These are phyloP conservation scores for Vigna angularis DNA, from an alignment of 306 rosid species.

Conservation along the genomic window DNA sequence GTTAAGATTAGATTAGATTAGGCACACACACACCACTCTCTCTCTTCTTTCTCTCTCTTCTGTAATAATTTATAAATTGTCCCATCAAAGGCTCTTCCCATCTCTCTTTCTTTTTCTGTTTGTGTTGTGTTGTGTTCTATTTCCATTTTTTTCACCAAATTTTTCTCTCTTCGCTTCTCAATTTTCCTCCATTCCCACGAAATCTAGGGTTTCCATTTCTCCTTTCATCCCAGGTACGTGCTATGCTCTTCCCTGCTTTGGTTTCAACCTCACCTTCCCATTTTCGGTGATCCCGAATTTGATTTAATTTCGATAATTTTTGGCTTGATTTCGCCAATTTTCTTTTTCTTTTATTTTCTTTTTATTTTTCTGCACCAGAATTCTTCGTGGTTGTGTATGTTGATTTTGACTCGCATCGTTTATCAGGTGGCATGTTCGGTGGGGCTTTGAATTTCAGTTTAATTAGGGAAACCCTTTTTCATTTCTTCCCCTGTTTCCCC, in stretches of 20 bases:
- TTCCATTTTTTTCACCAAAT: slow-evolving; percentile 17
- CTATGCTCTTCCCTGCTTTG: slow-evolving; percentile 43
- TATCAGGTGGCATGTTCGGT: slow-evolving; percentile 63
- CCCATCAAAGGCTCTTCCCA: slow-evolving; percentile 42
- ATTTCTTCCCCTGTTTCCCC: slow-evolving; percentile 25
- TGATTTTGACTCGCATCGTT: slow-evolving; percentile 50
- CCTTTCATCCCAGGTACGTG: slow-evolving; percentile 57
- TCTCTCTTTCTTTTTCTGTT: slow-evolving; percentile 41
- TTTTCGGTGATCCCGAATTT: slow-evolving; percentile 40
- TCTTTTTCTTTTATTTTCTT: neutral
- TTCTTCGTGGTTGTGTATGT: slow-evolving; percentile 23
- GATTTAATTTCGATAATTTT: slow-evolving; percentile 39
- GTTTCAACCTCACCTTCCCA: slow-evolving; percentile 40
- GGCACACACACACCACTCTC: slow-evolving; percentile 12
- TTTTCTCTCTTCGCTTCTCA: slow-evolving; percentile 36
- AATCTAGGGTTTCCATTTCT: slow-evolving; percentile 47
- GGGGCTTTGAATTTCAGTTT: slow-evolving; percentile 57
- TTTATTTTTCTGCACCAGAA: neutral
- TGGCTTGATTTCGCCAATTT: slow-evolving; percentile 19
- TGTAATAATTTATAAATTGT: slow-evolving; percentile 48
- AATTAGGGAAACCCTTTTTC: slow-evolving; percentile 50
- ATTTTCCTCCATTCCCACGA: slow-evolving; percentile 34
- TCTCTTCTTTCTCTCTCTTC: slow-evolving; percentile 47
- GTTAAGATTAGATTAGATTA: slow-evolving; percentile 42
- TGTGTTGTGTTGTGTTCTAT: slow-evolving; percentile 31